Conservation (phyloP, 1,284 basidiomycete species). For the Cryptococcus hybrid region DNA sequence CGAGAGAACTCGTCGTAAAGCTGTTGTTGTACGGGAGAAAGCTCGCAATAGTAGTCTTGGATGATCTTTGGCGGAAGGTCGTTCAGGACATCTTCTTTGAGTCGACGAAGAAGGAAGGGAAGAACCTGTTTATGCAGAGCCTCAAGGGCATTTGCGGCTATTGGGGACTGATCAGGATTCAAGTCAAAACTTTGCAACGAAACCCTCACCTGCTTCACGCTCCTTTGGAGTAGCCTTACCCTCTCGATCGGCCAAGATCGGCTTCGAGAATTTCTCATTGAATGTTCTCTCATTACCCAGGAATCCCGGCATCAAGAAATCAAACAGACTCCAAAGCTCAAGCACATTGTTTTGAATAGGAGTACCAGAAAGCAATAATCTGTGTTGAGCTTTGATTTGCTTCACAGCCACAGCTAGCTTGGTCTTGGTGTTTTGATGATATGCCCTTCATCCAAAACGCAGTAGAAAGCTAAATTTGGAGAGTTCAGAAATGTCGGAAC, state of each 20-base stretch:
- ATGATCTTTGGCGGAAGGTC: conserved; percentile 99
- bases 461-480: conserved; percentile 84
- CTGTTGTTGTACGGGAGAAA: conserved; percentile 88
- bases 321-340: conserved; percentile 98
- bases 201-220: conserved; percentile 77
- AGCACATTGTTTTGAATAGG: conserved; percentile 99
- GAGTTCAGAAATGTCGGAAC: conserved; percentile 85
- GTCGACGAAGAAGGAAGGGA: conserved; percentile 92
- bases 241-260: conserved; percentile 91
- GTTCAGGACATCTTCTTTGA: conserved; percentile 96
- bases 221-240: conserved; percentile 85
- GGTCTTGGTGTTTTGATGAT: conserved; percentile 98
- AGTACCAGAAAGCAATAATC: conserved; percentile 92
- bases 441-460: conserved; percentile 97
- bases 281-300: conserved; percentile 92
- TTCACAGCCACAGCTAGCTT: conserved; percentile 98
- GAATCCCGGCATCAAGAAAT: conserved; percentile 99
- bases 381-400: conserved; percentile 82
- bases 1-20: conserved; percentile 90
- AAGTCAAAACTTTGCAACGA: background rate
- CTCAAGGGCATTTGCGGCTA: conserved; percentile 88
- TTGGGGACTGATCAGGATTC: conserved; percentile 3
- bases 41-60: conserved; percentile 98
- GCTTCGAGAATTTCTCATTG: conserved; percentile 94
- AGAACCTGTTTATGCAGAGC: conserved; percentile 98